phyloP scores from a whole-genome alignment of 768 basidiomycete species.

The Multifurca ochricompacta region DNA sequence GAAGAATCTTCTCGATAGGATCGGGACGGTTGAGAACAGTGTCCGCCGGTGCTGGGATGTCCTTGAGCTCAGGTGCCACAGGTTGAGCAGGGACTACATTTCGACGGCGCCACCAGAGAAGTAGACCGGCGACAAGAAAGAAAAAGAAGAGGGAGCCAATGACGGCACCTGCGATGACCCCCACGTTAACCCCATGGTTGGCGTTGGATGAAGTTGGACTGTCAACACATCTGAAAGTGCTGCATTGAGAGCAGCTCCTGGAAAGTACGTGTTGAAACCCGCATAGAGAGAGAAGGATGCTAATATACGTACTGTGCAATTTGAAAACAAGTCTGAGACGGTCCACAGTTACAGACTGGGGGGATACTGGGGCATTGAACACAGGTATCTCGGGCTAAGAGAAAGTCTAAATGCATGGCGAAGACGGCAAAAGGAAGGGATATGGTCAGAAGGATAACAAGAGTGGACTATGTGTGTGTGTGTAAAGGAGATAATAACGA shows the following conservation, averaged over 20 bases:
- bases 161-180: slow-evolving; percentile 68
- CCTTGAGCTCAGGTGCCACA: slow-evolving; percentile 33
- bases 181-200: slow-evolving; percentile 44
- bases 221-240: slow-evolving; percentile 44
- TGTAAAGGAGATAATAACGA: no score
- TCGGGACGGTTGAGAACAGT: slow-evolving; percentile 78
- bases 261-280: background rate
- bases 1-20: slow-evolving; percentile 55
- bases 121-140: slow-evolving; percentile 40
- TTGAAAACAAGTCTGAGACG: slow-evolving; percentile 50
- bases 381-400: slow-evolving; percentile 30
- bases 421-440: slow-evolving; percentile 6
- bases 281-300: background rate
- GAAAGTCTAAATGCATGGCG: slow-evolving; percentile 21
- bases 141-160: slow-evolving; percentile 57
- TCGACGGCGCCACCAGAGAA: slow-evolving; percentile 61
- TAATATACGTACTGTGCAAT: slow-evolving; percentile 45
- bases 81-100: slow-evolving; percentile 30
- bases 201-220: slow-evolving; percentile 17
- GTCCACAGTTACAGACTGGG: slow-evolving; percentile 46
- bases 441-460: slow-evolving; percentile 11
- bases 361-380: slow-evolving; percentile 37
- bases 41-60: slow-evolving; percentile 66
- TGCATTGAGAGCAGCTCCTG: slow-evolving; percentile 56
- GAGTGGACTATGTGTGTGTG: no score